Conservation (phyloP, 495 filamentous ascomycete species). For the Tetracladium marchalianum region DNA sequence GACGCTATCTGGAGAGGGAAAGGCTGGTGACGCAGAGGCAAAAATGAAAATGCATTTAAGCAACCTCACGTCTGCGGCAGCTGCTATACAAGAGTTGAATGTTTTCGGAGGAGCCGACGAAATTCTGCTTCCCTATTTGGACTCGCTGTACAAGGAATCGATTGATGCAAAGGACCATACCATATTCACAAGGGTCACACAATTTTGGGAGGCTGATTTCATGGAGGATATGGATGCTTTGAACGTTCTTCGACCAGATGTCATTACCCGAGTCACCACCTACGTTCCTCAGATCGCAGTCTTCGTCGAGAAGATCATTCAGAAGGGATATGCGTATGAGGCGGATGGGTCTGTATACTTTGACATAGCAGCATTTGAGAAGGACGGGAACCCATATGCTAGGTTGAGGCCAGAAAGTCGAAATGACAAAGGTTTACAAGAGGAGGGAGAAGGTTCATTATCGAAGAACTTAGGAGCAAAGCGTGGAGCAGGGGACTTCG, state of each 20-base stretch:
- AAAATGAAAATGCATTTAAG: constrained; percentile 93
- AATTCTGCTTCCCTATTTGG: constrained; percentile 79
- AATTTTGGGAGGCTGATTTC: constrained; percentile 75
- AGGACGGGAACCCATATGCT: constrained; percentile 72
- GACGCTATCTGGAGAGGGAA: constrained; percentile 48
- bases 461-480: constrained; percentile 59
- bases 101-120: constrained; percentile 42
- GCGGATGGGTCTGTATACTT: constrained; percentile 88
- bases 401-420: constrained; percentile 79
- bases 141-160: constrained; percentile 60
- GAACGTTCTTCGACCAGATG: constrained; percentile 77
- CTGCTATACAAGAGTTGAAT: constrained; percentile 38
- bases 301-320: constrained; percentile 59
- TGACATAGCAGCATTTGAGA: constrained; percentile 81
- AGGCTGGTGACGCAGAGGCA: constrained; percentile 58
- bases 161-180: constrained; percentile 59
- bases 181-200: constrained; percentile 73
- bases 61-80: constrained; percentile 54
- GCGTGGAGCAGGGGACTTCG: constrained; percentile 71
- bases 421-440: constrained; percentile 70
- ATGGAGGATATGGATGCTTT: constrained; percentile 73
- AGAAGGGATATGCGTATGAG: constrained; percentile 85
- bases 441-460: constrained; percentile 84
- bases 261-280: constrained; percentile 79
- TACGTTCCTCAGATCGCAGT: constrained; percentile 70